phyloP scores from a whole-genome alignment of 1,284 basidiomycete genomes.

The Ceratobasidium sp. region DNA sequence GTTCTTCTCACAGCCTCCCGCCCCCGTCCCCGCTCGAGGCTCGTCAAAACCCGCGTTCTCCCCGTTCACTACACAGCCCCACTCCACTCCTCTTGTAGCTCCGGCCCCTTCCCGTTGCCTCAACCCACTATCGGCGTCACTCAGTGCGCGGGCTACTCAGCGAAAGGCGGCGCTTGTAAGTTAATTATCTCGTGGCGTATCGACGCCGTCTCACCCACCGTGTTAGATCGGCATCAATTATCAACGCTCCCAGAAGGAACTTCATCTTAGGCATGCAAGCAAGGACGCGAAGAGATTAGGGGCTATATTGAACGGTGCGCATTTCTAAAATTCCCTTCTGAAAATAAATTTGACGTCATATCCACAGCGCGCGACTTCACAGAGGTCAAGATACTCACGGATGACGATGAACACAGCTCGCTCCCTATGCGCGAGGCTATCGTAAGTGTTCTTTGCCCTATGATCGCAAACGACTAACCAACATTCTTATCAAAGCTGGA shows the following conservation, averaged over 20 bases:
- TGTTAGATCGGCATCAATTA: conserved; percentile 35
- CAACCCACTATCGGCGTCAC: not conserved
- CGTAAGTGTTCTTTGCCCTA: not conserved
- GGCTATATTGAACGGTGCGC: not conserved
- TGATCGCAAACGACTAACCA: not conserved
- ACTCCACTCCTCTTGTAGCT: not conserved
- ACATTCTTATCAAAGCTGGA: conserved; percentile 7
- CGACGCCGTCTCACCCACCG: not conserved
- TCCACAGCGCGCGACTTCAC: no score
- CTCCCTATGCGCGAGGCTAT: not conserved
- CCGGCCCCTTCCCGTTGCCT: not conserved
- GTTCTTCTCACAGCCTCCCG: not conserved
- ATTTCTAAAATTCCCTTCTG: not conserved
- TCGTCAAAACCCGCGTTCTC: conserved; percentile 6
- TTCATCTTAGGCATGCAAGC: not conserved
- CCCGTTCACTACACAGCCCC: not conserved
- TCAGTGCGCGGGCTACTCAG: not conserved
- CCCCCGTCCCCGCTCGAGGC: not conserved
- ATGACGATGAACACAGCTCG: no score
- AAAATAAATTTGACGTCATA: no score
- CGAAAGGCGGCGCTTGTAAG: conserved; percentile 34
- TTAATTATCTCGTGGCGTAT: not conserved
- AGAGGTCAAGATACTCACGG: no score
- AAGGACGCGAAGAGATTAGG: conserved; percentile 21
- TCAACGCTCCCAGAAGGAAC: not conserved